Evolutionary conservation across 768 basidiomycete genomes (phyloP).

Genomic region (Wakefieldia striispora): DNA sequence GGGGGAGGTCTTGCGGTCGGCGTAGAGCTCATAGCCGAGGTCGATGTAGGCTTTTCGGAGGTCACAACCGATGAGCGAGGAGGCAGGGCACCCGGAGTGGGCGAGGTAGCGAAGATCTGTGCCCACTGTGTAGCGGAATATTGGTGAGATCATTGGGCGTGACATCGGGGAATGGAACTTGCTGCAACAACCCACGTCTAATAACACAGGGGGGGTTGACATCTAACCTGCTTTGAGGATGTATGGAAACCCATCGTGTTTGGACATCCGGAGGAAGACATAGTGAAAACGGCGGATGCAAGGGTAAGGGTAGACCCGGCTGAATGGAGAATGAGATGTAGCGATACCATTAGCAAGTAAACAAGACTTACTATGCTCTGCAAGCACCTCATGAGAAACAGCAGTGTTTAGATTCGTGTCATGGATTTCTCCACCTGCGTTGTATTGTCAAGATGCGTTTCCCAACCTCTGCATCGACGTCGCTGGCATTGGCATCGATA

Average conservation of each 20-base stretch:
- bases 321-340: background rate
- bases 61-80: too few relatives aligned
- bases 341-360: too few relatives aligned
- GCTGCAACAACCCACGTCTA: background rate
- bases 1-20: background rate
- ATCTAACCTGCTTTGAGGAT: background rate
- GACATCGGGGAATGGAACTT: background rate
- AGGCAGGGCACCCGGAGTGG: too few relatives aligned
- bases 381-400: too few relatives aligned
- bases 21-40: background rate
- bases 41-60: background rate
- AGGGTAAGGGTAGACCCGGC: background rate
- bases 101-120: too few relatives aligned
- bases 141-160: too few relatives aligned
- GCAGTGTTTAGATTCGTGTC: too few relatives aligned
- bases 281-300: background rate
- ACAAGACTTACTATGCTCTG: constrained; percentile 1
- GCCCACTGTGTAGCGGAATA: too few relatives aligned
- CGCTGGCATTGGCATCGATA: background rate
- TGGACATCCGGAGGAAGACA: background rate
- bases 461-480: background rate
- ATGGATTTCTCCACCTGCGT: background rate
- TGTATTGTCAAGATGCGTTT: background rate
- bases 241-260: background rate
- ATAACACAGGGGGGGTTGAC: background rate